These are phyloP conservation scores for Saccharomyces mikatae DNA, from an alignment of 805 yeast genomes.

Conservation along the genomic window DNA sequence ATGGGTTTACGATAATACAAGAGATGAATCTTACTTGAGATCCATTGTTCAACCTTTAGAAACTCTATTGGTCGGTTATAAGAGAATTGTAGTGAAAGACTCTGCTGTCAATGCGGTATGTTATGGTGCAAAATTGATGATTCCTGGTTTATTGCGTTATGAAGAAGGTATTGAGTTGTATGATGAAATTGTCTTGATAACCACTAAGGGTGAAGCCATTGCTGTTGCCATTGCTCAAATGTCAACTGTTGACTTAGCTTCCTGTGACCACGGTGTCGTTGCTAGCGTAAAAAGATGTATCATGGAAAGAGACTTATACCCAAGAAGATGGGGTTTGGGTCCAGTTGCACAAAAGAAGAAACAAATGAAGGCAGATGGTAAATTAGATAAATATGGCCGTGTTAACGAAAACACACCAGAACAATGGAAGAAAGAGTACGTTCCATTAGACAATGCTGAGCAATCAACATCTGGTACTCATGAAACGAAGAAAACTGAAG, in stretches of 20 bases:
- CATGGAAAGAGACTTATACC: slow-evolving; percentile 98
- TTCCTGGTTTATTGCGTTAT: slow-evolving; percentile 94
- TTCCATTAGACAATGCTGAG: slow-evolving; percentile 55
- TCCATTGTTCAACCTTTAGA: slow-evolving; percentile 92
- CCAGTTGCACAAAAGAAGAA: slow-evolving; percentile 98
- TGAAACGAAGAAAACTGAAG: slow-evolving; percentile 17
- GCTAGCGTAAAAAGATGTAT: slow-evolving; percentile 98
- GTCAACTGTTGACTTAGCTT: slow-evolving; percentile 93
- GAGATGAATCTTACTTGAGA: slow-evolving; percentile 93
- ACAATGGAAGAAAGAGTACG: slow-evolving; percentile 81
- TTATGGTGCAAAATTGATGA: slow-evolving; percentile 98
- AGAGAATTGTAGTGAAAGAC: slow-evolving; percentile 90
- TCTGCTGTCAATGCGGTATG: slow-evolving; percentile 97
- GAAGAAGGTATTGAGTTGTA: slow-evolving; percentile 96
- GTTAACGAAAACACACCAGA: slow-evolving; percentile 89
- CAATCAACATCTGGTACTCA: slow-evolving; percentile 33
- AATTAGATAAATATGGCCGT: slow-evolving; percentile 93
- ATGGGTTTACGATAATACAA: slow-evolving; percentile 92
- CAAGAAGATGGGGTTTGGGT: slow-evolving; percentile 99
- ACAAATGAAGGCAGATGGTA: slow-evolving; percentile 94
- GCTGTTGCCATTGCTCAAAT: slow-evolving; percentile 98
- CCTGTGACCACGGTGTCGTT: slow-evolving; percentile 97
- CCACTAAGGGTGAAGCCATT: slow-evolving; percentile 98
- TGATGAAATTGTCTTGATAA: slow-evolving; percentile 95
- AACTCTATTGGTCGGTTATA: slow-evolving; percentile 86